Percentiles rank a stretch among this genome's conserved stretches.
phyloP scores from a whole-genome alignment of 352 stramenopile genomes.

The Globisporangium parvum region DNA sequence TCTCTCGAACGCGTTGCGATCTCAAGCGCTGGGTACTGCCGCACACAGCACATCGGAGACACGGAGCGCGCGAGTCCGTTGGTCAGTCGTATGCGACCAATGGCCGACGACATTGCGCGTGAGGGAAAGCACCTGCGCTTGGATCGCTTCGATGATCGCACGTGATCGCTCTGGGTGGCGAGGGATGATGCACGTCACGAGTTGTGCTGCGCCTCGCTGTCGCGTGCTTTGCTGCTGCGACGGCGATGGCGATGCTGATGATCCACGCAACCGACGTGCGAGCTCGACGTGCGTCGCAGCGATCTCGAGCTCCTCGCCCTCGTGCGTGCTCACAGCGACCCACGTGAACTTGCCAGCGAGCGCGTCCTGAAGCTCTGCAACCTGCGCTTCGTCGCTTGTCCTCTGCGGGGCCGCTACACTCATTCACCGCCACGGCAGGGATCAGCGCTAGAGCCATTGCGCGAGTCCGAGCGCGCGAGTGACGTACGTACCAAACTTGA shows the following conservation, averaged over 20 bases:
- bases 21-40: constrained; percentile 31
- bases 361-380: constrained; percentile 8
- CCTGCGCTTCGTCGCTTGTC: background rate
- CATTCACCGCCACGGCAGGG: background rate
- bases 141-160: constrained; percentile 31
- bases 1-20: constrained; percentile 33
- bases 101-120: background rate
- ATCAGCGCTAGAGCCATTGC: background rate
- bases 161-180: constrained; percentile 42
- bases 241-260: too few relatives aligned
- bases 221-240: background rate
- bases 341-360: constrained; percentile 31
- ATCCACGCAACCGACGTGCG: constrained; percentile 2
- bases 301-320: constrained; percentile 53
- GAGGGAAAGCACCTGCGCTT: constrained; percentile 17
- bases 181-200: constrained; percentile 54
- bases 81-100: background rate
- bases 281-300: constrained; percentile 30
- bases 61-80: background rate
- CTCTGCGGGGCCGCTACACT: constrained; percentile 8
- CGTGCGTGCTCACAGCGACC: constrained; percentile 62
- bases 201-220: too few relatives aligned
- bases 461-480: background rate
- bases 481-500: constrained; percentile 64
- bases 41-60: background rate